These are phyloP conservation scores for Ashbya aceris DNA, from an alignment of 1,139 yeast species.

Conservation along the genomic window DNA sequence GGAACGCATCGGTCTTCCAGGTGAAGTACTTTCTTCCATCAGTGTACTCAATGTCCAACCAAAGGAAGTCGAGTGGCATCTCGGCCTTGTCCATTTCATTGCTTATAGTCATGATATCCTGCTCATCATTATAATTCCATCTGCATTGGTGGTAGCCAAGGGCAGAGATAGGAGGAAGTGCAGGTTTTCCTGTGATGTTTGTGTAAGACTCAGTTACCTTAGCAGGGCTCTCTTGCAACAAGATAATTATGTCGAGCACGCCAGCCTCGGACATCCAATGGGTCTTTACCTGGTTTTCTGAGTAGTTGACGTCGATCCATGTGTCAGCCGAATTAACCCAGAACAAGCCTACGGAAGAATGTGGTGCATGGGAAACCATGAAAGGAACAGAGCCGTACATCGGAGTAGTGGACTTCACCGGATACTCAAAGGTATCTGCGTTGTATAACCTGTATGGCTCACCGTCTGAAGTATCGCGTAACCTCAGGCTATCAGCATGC, in stretches of 20 bases:
- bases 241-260: conserved; percentile 60
- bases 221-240: conserved; percentile 54
- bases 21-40: conserved; percentile 82
- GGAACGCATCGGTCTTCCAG: conserved; percentile 72
- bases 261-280: conserved; percentile 98
- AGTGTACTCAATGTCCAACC: conserved; percentile 94
- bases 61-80: conserved; percentile 85
- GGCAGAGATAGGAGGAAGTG: conserved; percentile 71
- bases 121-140: conserved; percentile 90
- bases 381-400: conserved; percentile 95
- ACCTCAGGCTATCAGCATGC: conserved; percentile 72
- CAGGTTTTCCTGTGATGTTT: conserved; percentile 61
- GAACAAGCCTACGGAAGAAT: conserved; percentile 62
- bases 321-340: conserved; percentile 96
- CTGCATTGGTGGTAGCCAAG: conserved; percentile 93
- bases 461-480: conserved; percentile 51
- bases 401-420: conserved; percentile 68
- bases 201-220: conserved; percentile 59
- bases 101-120: conserved; percentile 67
- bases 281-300: conserved; percentile 33
- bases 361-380: conserved; percentile 57
- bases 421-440: conserved; percentile 92
- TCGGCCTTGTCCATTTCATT: conserved; percentile 58
- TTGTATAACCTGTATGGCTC: conserved; percentile 83
- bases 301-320: conserved; percentile 59